These are phyloP conservation scores for Trichoderma sp. DNA, from an alignment of 2,329 filamentous ascomycete species.

Conservation along the genomic window DNA sequence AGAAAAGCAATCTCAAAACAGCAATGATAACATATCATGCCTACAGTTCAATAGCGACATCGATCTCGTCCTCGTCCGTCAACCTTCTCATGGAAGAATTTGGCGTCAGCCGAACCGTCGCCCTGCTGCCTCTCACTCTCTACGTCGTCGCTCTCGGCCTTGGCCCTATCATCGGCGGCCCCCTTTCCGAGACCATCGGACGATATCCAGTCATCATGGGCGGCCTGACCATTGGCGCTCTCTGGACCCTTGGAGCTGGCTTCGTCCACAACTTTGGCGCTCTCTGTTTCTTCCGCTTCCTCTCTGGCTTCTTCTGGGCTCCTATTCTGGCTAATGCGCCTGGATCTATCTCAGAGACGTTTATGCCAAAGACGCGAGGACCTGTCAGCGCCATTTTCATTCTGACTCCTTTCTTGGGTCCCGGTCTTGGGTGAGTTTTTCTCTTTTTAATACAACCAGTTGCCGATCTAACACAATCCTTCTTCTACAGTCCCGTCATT, in stretches of 20 bases:
- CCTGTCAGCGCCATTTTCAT: constrained; percentile 45
- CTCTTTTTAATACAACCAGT: not conserved
- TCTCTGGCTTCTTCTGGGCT: constrained; percentile 51
- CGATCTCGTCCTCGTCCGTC: constrained; percentile 51
- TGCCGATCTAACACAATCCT: not conserved
- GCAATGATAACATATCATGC: not conserved
- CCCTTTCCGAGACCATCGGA: constrained; percentile 57
- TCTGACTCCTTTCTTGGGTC: constrained; percentile 52
- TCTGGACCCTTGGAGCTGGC: constrained; percentile 57
- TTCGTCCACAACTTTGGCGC: constrained; percentile 49
- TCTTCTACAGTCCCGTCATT: constrained; percentile 40
- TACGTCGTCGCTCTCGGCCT: constrained; percentile 60
- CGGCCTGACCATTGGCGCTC: constrained; percentile 44
- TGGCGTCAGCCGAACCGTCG: constrained; percentile 50
- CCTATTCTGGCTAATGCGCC: constrained; percentile 49
- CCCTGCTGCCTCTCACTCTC: constrained; percentile 57
- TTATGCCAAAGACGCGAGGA: constrained; percentile 40
- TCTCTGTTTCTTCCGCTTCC: constrained; percentile 54
- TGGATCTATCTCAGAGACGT: constrained; percentile 51
- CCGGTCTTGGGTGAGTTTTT: constrained; percentile 46
- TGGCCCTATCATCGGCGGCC: constrained; percentile 58
- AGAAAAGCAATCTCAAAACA: not conserved
- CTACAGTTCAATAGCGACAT: constrained; percentile 50
- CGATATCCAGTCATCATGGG: constrained; percentile 51
- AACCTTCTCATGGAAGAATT: constrained; percentile 51